Evolutionary conservation across 371 early-diverging fungal genomes (phyloP).

Genomic region (Mortierella sp.): DNA sequence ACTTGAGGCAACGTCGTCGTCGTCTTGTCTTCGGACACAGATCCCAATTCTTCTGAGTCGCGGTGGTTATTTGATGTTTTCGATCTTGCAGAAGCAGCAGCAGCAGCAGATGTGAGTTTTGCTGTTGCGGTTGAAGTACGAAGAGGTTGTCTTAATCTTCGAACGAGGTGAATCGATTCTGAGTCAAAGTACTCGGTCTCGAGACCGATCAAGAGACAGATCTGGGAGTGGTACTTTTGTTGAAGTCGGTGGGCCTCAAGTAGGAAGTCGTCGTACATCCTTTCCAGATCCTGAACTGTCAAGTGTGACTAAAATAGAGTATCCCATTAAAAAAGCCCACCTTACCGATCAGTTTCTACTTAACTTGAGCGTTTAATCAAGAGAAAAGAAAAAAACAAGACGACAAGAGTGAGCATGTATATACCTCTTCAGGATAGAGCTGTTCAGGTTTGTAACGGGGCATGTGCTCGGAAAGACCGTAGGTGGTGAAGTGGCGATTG

Average conservation of each 20-base stretch:
- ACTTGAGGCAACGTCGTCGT: constrained; percentile 31
- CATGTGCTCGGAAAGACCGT: constrained; percentile 88
- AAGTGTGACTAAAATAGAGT: constrained; percentile 62
- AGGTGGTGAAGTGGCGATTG: constrained; percentile 67
- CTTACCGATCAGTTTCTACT: background rate
- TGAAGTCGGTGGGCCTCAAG: constrained; percentile 80
- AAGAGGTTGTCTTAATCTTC: constrained; percentile 56
- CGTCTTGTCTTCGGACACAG: no score
- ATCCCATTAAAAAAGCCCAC: background rate
- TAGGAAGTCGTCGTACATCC: constrained; percentile 69
- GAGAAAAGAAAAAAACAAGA: no score
- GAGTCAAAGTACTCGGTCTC: constrained; percentile 90
- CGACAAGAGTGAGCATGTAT: no score
- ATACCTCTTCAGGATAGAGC: constrained; percentile 86
- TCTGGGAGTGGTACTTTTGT: constrained; percentile 66
- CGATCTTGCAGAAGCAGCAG: no score
- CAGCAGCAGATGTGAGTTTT: background rate
- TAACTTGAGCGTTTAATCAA: no score
- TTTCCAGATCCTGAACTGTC: constrained; percentile 66
- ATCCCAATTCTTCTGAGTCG: no score
- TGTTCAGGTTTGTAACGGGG: constrained; percentile 74
- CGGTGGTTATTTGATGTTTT: no score
- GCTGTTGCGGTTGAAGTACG: background rate
- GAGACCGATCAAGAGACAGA: constrained; percentile 83
- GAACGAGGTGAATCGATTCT: constrained; percentile 26